Conservation (phyloP, 2,329 filamentous ascomycete species). For the Leptographium wingfieldii region DNA sequence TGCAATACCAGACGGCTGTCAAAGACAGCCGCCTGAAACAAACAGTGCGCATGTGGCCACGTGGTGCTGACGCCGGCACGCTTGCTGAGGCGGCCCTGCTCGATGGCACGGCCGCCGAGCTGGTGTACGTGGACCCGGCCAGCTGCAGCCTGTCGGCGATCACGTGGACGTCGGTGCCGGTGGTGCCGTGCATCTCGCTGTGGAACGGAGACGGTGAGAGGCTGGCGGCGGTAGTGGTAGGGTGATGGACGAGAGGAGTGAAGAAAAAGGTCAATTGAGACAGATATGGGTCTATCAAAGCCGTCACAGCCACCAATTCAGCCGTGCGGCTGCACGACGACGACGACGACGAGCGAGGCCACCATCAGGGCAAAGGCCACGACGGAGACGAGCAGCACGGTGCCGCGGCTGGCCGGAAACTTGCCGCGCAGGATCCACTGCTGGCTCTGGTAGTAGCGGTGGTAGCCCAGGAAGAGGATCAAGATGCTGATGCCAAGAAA, state of each 20-base stretch:
- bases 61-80: neutral
- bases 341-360: conserved; percentile 44
- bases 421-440: conserved; percentile 70
- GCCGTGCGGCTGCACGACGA: conserved; percentile 33
- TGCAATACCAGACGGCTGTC: neutral
- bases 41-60: conserved; percentile 4
- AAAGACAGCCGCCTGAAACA: neutral
- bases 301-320: neutral
- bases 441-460: conserved; percentile 66
- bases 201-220: conserved; percentile 25
- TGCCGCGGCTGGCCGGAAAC: conserved; percentile 66
- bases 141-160: neutral
- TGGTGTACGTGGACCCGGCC: conserved; percentile 8
- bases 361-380: conserved; percentile 53
- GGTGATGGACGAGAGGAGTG: neutral
- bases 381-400: conserved; percentile 55
- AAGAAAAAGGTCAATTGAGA: neutral
- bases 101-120: neutral
- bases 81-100: neutral
- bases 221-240: conserved; percentile 22
- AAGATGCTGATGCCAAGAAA: conserved; percentile 67
- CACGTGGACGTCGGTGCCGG: conserved; percentile 7
- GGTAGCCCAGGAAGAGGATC: conserved; percentile 63
- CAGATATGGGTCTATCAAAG: neutral
- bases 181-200: conserved; percentile 29